Evolutionary conservation across 2,329 filamentous ascomycete genomes (phyloP), one percentile per base, ranked within the genome.

Genomic region (Xylaria arbuscula): DNA sequence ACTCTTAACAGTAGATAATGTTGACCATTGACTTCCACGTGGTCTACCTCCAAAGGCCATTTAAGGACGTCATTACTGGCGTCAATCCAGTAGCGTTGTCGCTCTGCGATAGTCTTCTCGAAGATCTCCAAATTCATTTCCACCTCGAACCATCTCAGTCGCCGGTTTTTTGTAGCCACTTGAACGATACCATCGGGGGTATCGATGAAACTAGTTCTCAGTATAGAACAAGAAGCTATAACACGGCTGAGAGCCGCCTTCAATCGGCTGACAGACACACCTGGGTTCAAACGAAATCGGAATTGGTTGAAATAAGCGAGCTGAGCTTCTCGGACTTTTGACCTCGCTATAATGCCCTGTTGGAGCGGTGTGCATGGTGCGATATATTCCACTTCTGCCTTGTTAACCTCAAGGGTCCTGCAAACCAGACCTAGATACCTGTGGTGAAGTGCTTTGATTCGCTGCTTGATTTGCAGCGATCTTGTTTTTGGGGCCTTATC

Each of bases 351-450:
- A 83, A 98, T 95, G 0, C 94, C 94, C 77, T 95, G 89, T 75
- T 98, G 94, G 0, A 97, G 82, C 0, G 94, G 88, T 0, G 94
- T 97, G 76, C 94, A 97, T 3, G 94, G 94, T 0, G 89, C 89
- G 60, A 97, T 87, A 66, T 88, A 87, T 75, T 96, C 91, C 10
- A 97, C 86, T 1, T 89, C 82, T 6, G 80, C 76, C 1, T 82
- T 78, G 0, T 81, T 74, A 1, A 90, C 70, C 0, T 80, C 79
- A 0, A 97, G 81, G 3, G 82, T 79, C 7, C 82, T 82, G 19
- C 87, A 87, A 7, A 87, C 84, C 7, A 78, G 72, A 11, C 84
- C 79, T 5, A 85, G 82, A 77, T 93, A 84, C 61, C 85, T 86
- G 72, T 93, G 90, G 13, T 84, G 84, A 71, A 88, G 90, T 0